Conservation (phyloP, 1,284 basidiomycete species). For the Apiotrichum mycotoxinovorans region DNA sequence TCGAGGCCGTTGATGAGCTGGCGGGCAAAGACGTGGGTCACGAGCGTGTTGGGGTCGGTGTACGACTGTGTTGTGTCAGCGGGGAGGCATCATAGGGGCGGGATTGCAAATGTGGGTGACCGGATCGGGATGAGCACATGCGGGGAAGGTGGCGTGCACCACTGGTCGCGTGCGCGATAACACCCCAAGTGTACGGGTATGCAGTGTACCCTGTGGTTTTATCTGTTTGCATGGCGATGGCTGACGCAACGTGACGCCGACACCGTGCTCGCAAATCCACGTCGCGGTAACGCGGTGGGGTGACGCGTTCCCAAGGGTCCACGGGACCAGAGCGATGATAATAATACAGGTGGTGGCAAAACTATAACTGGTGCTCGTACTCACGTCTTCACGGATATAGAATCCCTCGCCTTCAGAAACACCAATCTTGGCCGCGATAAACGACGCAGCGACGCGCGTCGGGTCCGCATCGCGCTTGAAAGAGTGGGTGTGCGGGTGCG, state of each 20-base stretch:
- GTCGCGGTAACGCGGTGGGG: neutral
- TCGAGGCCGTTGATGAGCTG: conserved; percentile 79
- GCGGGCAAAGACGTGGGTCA: conserved; percentile 77
- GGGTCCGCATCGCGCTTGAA: conserved; percentile 20
- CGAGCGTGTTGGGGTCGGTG: conserved; percentile 74
- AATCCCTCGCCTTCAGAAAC: conserved; percentile 35
- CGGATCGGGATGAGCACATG: no score
- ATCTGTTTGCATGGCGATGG: no score
- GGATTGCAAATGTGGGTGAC: neutral
- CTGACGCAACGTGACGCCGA: neutral
- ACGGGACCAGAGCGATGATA: no score
- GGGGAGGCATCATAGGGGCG: no score
- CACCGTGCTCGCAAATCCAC: no score
- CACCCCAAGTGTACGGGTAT: no score
- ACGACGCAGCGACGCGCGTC: conserved; percentile 28
- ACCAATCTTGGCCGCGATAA: conserved; percentile 32
- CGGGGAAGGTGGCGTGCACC: neutral
- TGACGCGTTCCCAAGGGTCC: neutral
- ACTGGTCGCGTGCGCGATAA: no score
- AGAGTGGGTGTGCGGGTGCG: conserved; percentile 34
- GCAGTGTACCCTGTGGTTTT: no score
- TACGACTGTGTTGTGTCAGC: conserved; percentile 72
- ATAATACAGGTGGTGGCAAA: neutral
- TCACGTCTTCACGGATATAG: conserved; percentile 50
- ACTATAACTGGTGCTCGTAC: conserved; percentile 21